phyloP scores from a whole-genome alignment of 169 alveolate species.

The Babesia bigemina region DNA sequence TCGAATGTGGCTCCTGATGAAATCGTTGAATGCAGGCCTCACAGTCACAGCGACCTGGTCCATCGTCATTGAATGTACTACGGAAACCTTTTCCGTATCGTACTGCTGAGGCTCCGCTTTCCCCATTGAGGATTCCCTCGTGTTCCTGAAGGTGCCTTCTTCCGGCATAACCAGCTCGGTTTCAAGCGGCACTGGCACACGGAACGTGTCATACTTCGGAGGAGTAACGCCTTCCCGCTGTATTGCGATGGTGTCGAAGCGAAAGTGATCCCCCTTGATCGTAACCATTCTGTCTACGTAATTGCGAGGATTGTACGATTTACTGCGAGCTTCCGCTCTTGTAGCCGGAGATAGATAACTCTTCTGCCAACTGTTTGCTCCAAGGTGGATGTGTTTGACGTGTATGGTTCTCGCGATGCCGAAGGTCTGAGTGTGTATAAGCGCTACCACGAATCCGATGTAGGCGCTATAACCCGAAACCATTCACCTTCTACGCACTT shows the following conservation, averaged over 20 bases:
- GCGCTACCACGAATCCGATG: background rate
- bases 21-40: slow-evolving; percentile 50
- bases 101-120: background rate
- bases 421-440: background rate
- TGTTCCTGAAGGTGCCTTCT: background rate
- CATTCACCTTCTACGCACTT: too few species aligned
- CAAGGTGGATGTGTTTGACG: background rate
- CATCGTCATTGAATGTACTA: background rate
- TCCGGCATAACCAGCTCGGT: slow-evolving; percentile 22
- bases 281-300: slow-evolving; percentile 18
- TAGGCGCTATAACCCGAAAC: too few species aligned
- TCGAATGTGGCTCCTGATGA: slow-evolving; percentile 22
- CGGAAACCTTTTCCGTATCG: background rate
- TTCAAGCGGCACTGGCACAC: slow-evolving; percentile 33
- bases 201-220: slow-evolving; percentile 14
- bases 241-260: slow-evolving; percentile 31
- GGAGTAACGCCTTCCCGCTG: slow-evolving; percentile 16
- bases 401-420: background rate
- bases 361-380: background rate
- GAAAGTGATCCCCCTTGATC: slow-evolving; percentile 29
- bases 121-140: background rate
- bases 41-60: slow-evolving; percentile 56
- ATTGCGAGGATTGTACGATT: too few species aligned
- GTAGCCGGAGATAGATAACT: background rate
- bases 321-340: background rate